Percentiles rank a stretch among this genome's conserved stretches.
Evolutionary conservation across 331 rosid genomes (phyloP).

Genomic region (Acacia concinna): DNA sequence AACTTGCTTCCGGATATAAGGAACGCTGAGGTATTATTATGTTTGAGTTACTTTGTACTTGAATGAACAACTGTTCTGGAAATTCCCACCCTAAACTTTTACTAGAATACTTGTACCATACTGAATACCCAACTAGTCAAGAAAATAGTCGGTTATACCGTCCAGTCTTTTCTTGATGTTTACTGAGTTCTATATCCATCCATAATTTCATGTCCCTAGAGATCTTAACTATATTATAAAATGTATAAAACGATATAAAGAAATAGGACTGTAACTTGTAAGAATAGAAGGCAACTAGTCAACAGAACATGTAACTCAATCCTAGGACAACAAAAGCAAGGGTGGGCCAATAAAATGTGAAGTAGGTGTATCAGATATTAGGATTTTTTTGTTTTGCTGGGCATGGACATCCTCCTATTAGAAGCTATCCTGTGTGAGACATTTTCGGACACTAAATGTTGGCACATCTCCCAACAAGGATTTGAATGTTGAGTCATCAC

Average conservation of each 20-base stretch:
- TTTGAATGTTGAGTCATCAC: no score
- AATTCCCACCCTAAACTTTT: neutral
- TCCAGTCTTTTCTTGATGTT: constrained; percentile 4
- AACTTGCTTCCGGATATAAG: constrained; percentile 79
- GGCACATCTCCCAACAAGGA: no score
- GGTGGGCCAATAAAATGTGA: neutral
- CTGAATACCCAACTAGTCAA: neutral
- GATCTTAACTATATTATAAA: neutral
- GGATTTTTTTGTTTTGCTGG: no score
- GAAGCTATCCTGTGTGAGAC: no score
- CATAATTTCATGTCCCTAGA: neutral
- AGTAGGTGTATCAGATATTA: neutral
- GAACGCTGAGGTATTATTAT: constrained; percentile 87
- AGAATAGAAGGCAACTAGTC: constrained; percentile 9
- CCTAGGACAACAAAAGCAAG: neutral
- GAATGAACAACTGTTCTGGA: neutral
- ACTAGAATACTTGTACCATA: neutral
- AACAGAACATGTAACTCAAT: neutral
- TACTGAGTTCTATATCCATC: constrained; percentile 13
- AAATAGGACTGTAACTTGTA: neutral
- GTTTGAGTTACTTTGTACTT: neutral
- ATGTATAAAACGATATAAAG: neutral
- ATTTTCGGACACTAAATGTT: no score
- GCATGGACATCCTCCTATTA: no score
- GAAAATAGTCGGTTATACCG: constrained; percentile 4